A percentile compares a stretch with the other conserved stretches of the same genome.
Conservation (phyloP, 257 asterid species). For the Solanum acaule region DNA sequence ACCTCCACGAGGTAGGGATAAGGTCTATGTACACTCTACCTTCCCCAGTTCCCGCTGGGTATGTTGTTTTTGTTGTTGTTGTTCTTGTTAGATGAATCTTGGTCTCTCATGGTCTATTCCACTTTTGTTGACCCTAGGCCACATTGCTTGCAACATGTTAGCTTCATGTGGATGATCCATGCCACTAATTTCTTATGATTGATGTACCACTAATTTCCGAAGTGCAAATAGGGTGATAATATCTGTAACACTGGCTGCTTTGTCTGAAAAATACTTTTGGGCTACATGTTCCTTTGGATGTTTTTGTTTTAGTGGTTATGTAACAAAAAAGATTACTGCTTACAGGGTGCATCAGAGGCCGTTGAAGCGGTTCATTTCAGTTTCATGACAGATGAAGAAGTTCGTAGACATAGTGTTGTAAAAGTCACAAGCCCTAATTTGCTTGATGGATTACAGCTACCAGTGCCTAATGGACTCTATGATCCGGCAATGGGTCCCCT, state of each 20-base stretch:
- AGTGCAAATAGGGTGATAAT: neutral
- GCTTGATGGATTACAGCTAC: constrained; percentile 38
- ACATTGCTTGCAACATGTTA: neutral
- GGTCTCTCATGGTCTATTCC: neutral
- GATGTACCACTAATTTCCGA: neutral
- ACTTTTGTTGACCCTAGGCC: neutral
- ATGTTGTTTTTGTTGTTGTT: neutral
- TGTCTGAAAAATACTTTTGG: neutral
- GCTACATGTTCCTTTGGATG: neutral
- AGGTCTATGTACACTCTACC: neutral
- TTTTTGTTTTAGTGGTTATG: neutral
- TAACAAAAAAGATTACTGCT: neutral
- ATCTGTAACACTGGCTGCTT: neutral
- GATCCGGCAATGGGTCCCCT: constrained; percentile 78
- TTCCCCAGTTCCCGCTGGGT: neutral
- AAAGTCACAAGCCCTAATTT: constrained; percentile 48
- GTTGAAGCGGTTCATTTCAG: constrained; percentile 56
- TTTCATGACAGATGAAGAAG: constrained; percentile 73
- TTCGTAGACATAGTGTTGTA: constrained; percentile 47
- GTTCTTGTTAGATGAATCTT: neutral
- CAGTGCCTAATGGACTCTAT: constrained; percentile 64
- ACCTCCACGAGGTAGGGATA: neutral
- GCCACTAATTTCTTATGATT: neutral
- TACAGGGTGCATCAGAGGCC: constrained; percentile 41
- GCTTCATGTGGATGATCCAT: neutral